phyloP scores from a whole-genome alignment of 2,329 filamentous ascomycete genomes.

The Monilinia fructicola region DNA sequence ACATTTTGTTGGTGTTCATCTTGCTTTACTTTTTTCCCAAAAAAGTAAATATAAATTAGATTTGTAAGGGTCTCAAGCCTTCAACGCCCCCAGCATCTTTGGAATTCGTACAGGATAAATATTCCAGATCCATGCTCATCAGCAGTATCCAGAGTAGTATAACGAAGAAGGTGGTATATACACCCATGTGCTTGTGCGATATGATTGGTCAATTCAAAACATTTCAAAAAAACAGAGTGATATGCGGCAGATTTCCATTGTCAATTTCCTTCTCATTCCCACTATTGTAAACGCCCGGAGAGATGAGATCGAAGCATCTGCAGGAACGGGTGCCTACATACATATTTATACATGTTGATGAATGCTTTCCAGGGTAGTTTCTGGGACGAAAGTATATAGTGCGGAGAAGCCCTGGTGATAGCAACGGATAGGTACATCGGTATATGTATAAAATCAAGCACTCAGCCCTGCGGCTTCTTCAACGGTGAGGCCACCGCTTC shows the following conservation, averaged over 20 bases:
- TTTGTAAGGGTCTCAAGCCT: not conserved
- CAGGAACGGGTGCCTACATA: constrained; percentile 39
- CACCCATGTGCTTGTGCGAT: constrained; percentile 24
- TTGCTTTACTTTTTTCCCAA: constrained; percentile 27
- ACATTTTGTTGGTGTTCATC: constrained; percentile 1
- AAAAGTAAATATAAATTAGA: constrained; percentile 1
- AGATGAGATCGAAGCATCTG: constrained; percentile 35
- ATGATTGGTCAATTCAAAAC: constrained; percentile 30
- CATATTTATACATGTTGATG: constrained; percentile 30
- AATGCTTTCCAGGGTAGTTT: constrained; percentile 30
- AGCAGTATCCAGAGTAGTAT: not conserved
- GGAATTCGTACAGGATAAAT: not conserved
- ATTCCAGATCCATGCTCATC: not conserved
- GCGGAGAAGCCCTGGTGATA: constrained; percentile 30
- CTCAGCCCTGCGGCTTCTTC: constrained; percentile 37
- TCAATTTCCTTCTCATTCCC: constrained; percentile 30
- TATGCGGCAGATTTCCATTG: constrained; percentile 26
- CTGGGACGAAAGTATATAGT: constrained; percentile 32
- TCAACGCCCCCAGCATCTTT: not conserved
- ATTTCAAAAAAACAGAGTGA: constrained; percentile 25
- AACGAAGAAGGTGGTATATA: not conserved
- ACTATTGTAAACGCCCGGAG: constrained; percentile 29
- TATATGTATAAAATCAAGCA: constrained; percentile 24
- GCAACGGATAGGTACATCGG: constrained; percentile 23
- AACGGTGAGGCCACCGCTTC: constrained; percentile 31